Percentiles rank a stretch among this genome's conserved stretches.
These are phyloP conservation scores for Byssoonygena ceratinophila DNA, from an alignment of 2,329 filamentous ascomycete species.

Conservation along the genomic window DNA sequence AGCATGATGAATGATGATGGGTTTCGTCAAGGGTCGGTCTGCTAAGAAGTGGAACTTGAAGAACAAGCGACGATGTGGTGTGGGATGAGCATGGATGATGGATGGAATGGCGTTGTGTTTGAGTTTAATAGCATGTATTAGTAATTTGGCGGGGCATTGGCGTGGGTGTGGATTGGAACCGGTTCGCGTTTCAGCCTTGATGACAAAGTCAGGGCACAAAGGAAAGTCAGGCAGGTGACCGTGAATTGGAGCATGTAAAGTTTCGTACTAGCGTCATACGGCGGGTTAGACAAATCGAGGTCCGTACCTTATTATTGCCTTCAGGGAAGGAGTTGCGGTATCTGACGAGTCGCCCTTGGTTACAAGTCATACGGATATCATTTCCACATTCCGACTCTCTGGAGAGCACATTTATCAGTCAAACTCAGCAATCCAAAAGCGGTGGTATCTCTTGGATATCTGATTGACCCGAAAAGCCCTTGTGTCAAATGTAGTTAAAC, in stretches of 20 bases:
- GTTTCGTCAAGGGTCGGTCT: slow-evolving; percentile 1
- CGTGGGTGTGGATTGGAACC: neutral
- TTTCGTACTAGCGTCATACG: neutral
- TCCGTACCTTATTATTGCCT: neutral
- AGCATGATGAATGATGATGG: neutral
- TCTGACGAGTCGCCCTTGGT: too few relatives aligned
- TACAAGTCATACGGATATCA: too few relatives aligned
- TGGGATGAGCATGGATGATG: neutral
- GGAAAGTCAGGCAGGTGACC: neutral
- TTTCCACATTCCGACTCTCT: too few relatives aligned
- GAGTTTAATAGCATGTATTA: neutral
- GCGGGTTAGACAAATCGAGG: too few relatives aligned
- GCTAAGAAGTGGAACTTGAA: slow-evolving; percentile 5
- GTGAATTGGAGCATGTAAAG: neutral
- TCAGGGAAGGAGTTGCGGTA: too few relatives aligned
- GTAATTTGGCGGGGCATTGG: neutral
- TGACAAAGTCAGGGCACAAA: neutral
- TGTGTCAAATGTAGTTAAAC: too few relatives aligned
- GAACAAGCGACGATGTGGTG: neutral
- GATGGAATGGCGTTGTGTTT: neutral
- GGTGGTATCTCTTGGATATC: too few relatives aligned
- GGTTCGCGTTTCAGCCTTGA: neutral
- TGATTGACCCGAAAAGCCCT: too few relatives aligned
- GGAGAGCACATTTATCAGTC: too few relatives aligned
- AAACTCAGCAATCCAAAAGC: too few relatives aligned